Evolutionary conservation across 2,329 filamentous ascomycete genomes (phyloP), one percentile per base, ranked within the genome.

Genomic region (Aspergillus pseudoglaucus): DNA sequence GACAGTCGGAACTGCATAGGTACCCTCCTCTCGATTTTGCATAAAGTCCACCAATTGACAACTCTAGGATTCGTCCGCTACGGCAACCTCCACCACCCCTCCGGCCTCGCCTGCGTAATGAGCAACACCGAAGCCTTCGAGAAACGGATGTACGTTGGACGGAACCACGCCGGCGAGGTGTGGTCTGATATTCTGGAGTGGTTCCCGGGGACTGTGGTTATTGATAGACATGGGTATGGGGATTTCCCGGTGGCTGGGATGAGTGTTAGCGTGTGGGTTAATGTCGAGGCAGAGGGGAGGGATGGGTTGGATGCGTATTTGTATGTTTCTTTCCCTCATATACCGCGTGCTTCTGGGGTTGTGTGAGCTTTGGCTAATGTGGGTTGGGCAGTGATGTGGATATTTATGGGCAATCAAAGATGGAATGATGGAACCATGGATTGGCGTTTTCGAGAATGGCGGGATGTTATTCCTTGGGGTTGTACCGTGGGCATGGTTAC

Each of bases 151-250:
- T 76, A 73, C 52, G 80, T 85, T 18, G 83, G 83, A 0, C 63
- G 72, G 43, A 67, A 70, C 30, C 78, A 82, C 57, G 72, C 73
- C 1, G 80, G 78, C 0, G 79, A 85, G 66, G 63, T 70, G 27
- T 87, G 83, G 82, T 80, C 77, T 0, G 83, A 87, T 67, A 57
- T 86, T 0, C 62, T 83, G 45, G 75, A 70, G 5, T 77, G 76
- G 71, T 72, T 74, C 45, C 60, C 75, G 45, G 73, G 72, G 0
- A 69, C 79, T 54, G 77, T 85, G 0, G 61, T 68, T 22, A 83
- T 87, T 55, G 81, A 81, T 53, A 62, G 72, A 2, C 69, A 78
- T 39, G 84, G 84, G 0, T 83, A 72, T 60, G 83, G 78, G 0
- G 52, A 68, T 22, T 87, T 87, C 55, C 71, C 71, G 0, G 79